Conservation (phyloP, 2,329 filamentous ascomycete species). For the Paraconiothyrium sp. region DNA sequence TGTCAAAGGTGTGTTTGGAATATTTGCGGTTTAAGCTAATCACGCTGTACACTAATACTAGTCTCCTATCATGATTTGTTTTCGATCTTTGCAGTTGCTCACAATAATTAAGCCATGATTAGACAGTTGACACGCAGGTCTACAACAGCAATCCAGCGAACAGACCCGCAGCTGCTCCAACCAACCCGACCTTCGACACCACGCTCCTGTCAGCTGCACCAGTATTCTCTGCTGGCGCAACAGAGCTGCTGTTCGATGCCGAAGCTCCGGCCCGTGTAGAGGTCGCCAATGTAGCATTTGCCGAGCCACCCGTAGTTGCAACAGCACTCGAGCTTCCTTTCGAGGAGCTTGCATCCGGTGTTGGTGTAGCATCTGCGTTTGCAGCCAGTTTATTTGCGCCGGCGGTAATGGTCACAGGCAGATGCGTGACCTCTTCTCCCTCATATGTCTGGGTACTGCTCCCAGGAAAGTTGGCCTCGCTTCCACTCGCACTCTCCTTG, state of each 20-base stretch:
- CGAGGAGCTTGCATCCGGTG: constrained; percentile 7
- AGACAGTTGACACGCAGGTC: not conserved
- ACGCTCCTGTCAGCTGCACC: constrained; percentile 1
- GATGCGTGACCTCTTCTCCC: constrained; percentile 18
- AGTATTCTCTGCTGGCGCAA: constrained; percentile 4
- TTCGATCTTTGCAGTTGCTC: no score
- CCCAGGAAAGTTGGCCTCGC: constrained; percentile 37
- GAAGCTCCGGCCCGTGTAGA: not conserved
- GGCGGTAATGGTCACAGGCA: constrained; percentile 25
- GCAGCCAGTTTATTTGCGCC: constrained; percentile 26
- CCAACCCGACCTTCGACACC: not conserved
- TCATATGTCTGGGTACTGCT: constrained; percentile 25
- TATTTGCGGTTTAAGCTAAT: no score
- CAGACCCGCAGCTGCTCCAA: constrained; percentile 1
- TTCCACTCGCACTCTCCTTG: constrained; percentile 32
- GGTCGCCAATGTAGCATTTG: not conserved
- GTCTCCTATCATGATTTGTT: no score
- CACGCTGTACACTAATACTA: no score
- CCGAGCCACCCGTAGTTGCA: not conserved
- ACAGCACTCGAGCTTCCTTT: not conserved
- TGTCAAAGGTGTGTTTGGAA: no score
- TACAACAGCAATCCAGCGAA: constrained; percentile 1
- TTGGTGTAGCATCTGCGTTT: constrained; percentile 16
- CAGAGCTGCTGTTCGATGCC: not conserved
- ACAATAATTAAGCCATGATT: no score